Conservation (phyloP, 192 early-diverging fungal species). For the Coemansia sp. region DNA sequence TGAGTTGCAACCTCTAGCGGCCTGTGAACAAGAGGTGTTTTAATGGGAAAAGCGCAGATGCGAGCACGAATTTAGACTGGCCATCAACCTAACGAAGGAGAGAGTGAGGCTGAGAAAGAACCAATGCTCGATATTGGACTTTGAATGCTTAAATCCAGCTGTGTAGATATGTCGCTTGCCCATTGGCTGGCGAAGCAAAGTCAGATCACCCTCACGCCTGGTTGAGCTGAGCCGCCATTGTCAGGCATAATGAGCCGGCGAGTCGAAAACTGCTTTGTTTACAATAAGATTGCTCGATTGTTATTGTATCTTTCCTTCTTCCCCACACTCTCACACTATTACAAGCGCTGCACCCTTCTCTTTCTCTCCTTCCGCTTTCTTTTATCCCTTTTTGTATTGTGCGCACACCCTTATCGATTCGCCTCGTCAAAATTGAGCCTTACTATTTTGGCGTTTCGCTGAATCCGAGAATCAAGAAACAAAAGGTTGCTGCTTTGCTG, state of each 20-base stretch:
- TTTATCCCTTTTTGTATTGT: neutral
- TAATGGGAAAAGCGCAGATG: neutral
- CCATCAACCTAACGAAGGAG: neutral
- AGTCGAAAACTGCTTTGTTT: slow-evolving; percentile 1
- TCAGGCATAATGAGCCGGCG: neutral
- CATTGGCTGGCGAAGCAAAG: neutral
- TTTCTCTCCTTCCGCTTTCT: neutral
- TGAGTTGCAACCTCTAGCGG: neutral
- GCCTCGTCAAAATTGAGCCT: too few relatives aligned
- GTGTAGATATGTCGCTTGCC: neutral
- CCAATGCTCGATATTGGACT: neutral
- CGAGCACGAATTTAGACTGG: neutral
- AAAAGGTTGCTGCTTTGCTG: neutral
- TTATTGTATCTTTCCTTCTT: neutral
- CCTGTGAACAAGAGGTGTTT: neutral
- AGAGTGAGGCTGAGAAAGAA: neutral
- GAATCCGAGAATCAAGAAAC: too few relatives aligned
- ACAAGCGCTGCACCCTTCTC: neutral
- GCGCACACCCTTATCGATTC: too few relatives aligned
- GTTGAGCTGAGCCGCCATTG: neutral
- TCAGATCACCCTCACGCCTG: neutral
- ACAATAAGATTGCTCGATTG: neutral
- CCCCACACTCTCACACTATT: neutral
- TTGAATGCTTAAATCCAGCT: neutral
- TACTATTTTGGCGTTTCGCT: neutral